Conservation (phyloP, 768 basidiomycete genomes). For the Phlebiopsis flavidoalba region DNA sequence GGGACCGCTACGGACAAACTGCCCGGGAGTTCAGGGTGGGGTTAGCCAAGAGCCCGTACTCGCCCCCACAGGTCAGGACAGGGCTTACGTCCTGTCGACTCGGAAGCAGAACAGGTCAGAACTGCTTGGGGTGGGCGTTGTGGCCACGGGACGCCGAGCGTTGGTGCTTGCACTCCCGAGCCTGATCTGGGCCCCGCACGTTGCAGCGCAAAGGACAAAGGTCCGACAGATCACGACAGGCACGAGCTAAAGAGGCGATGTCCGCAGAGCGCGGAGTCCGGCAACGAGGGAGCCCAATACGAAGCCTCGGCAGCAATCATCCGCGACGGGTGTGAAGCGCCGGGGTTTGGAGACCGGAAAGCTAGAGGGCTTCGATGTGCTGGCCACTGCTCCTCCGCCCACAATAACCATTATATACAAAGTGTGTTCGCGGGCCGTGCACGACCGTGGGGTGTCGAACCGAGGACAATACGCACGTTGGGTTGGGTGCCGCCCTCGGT, state of each 20-base stretch:
- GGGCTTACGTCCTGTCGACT: slow-evolving; percentile 55
- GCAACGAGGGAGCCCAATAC: slow-evolving; percentile 17
- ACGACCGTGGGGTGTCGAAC: background rate
- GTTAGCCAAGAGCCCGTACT: too few species aligned
- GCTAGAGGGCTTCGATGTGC: background rate
- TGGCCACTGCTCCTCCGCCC: background rate
- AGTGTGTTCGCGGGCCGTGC: background rate
- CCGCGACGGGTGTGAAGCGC: background rate
- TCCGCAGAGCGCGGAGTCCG: slow-evolving; percentile 17
- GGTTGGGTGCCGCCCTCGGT: background rate
- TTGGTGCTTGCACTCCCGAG: slow-evolving; percentile 52
- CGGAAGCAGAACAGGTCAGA: slow-evolving; percentile 56
- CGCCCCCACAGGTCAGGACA: too few species aligned
- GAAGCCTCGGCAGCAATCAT: slow-evolving; percentile 23
- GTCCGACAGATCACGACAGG: slow-evolving; percentile 18
- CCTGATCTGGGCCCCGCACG: slow-evolving; percentile 24
- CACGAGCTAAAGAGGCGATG: slow-evolving; percentile 13
- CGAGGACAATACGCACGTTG: background rate
- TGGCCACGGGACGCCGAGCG: slow-evolving; percentile 45
- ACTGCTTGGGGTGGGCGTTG: slow-evolving; percentile 38
- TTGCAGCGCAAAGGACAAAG: slow-evolving; percentile 27
- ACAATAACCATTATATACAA: background rate
- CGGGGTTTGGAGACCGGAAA: background rate
- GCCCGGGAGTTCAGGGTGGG: too few species aligned
- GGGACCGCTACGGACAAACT: slow-evolving; percentile 42